These are phyloP conservation scores for Metarhizium robertsii DNA, from an alignment of 2,329 filamentous ascomycete genomes.

Conservation along the genomic window DNA sequence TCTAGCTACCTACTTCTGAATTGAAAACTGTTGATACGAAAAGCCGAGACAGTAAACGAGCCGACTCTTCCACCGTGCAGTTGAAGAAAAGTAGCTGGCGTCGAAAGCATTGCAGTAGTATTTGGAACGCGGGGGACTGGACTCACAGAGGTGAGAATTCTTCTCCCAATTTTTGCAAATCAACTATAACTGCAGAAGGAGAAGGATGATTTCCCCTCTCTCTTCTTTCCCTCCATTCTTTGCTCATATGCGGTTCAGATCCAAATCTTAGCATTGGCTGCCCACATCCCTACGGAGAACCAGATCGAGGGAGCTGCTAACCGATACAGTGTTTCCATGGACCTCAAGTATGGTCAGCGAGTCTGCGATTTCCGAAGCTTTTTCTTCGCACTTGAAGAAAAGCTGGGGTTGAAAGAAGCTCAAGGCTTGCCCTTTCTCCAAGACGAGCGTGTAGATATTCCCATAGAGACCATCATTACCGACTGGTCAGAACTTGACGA, in stretches of 20 bases:
- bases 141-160: not conserved
- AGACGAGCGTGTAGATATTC: not conserved
- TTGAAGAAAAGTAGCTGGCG: not conserved
- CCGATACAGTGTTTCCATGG: not conserved
- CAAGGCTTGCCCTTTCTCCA: not conserved
- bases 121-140: not conserved
- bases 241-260: not conserved
- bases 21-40: not conserved
- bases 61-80: not conserved
- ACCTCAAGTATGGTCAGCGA: not conserved
- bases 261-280: not conserved
- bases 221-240: not conserved
- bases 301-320: not conserved
- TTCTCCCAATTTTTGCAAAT: not conserved
- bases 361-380: conserved; percentile 5
- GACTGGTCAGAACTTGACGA: conserved; percentile 1
- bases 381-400: not conserved
- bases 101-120: not conserved
- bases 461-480: not conserved
- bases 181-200: not conserved
- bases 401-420: not conserved
- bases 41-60: not conserved
- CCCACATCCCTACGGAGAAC: not conserved
- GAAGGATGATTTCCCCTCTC: not conserved
- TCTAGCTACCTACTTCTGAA: not conserved